Base-by-base conservation (phyloP, 108 stramenopile genomes). In the Cyclotella baltica region DNA sequence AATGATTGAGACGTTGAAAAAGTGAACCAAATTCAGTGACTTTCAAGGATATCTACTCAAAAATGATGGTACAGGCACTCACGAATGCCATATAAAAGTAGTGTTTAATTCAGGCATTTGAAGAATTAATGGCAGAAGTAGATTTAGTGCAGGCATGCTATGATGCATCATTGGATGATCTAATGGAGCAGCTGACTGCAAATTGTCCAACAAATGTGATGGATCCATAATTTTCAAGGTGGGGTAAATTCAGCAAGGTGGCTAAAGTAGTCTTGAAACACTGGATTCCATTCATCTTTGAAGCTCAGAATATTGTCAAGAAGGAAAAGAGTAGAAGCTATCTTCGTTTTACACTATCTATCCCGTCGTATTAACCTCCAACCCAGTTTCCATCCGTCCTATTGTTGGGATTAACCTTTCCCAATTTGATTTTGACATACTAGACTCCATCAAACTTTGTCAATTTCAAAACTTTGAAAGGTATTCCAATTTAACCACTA, bases 171-270 rank as follows among this genome's bases (percentile, higher is more conserved):
- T 13, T 52, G 11, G 51, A 52, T n/a, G 51, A 52, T 52, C 11
- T 52, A n/a, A 4, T 20, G 40, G 40, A 43, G 40, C 40, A 11
- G 40, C 40, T 43, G 40, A 11, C 13, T 11, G 40, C 8, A 13
- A 13, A 43, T n/a, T 52, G 51, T n/a, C 51, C 51, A n/a, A 52
- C 51, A 4, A 52, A 52, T 52, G 51, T 52, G 11, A 52, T n/a
- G 51, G 51, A 52, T 10, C 51, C 51, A 4, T n/a, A 52, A 10
- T 52, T 52, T n/a, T 52, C 51, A 4, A 13, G 51, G 4, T 52
- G 51, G 51, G 51, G 51, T n/a, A 52, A 10, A 19, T 4, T n/a
- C 18, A 52, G 51, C 19, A 4, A 13, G 11, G 51, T 52, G 4
- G 51, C 51, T n/a, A 52, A 52, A 20, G 51, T 52, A 4, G 51